Conservation (phyloP, 768 basidiomycete species). For the Macrocybe gigantea region DNA sequence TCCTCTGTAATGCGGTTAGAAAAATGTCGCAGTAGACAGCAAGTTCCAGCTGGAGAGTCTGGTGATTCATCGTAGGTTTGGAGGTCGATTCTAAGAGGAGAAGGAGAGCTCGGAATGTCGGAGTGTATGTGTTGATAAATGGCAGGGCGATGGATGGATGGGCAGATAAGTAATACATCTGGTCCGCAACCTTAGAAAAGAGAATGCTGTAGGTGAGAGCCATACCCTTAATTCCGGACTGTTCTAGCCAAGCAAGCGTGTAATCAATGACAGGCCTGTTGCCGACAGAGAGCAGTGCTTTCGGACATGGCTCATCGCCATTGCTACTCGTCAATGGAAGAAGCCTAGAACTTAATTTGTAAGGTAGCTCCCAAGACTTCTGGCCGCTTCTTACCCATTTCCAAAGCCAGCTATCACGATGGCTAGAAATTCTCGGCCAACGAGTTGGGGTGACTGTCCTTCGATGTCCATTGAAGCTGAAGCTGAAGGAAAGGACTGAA, state of each 20-base stretch:
- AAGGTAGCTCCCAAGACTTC: background rate
- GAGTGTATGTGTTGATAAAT: conserved; percentile 86
- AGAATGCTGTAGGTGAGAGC: conserved; percentile 3
- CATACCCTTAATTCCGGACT: conserved; percentile 78
- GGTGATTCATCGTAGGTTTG: conserved; percentile 76
- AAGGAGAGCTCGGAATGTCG: conserved; percentile 47
- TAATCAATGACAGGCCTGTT: conserved; percentile 88
- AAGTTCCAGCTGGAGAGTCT: conserved; percentile 63
- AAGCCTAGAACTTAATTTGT: conserved; percentile 38
- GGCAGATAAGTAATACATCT: conserved; percentile 89
- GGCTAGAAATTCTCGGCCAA: conserved; percentile 77
- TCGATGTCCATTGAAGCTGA: conserved; percentile 57
- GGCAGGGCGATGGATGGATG: conserved; percentile 63
- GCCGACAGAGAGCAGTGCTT: conserved; percentile 81
- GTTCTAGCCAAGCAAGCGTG: conserved; percentile 79
- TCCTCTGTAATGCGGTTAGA: conserved; percentile 72
- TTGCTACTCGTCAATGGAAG: conserved; percentile 69
- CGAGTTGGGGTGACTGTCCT: conserved; percentile 43
- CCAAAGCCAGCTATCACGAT: conserved; percentile 90
- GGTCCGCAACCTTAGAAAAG: conserved; percentile 5
- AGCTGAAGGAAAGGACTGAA: background rate
- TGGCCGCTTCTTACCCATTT: conserved; percentile 58
- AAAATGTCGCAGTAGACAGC: conserved; percentile 72
- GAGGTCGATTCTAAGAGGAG: conserved; percentile 67
- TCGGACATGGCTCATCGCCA: conserved; percentile 79